Percentiles rank a stretch among this genome's conserved stretches.
Evolutionary conservation across 2,329 filamentous ascomycete genomes (phyloP).

Genomic region (Nothopassalora personata): DNA sequence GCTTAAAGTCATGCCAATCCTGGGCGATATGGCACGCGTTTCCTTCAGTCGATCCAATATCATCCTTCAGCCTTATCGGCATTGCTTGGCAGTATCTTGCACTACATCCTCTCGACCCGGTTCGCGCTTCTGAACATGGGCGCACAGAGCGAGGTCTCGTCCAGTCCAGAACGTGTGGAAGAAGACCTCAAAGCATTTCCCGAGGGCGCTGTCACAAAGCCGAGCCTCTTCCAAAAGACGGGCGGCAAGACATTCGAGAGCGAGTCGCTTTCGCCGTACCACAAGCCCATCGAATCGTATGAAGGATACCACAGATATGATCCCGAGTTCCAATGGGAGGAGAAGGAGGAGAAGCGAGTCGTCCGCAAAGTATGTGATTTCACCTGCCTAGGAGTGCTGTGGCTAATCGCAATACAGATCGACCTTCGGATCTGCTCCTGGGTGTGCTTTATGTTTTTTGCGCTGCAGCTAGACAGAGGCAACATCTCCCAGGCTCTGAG

Average conservation of each 20-base stretch:
- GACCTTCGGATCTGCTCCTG: conserved; percentile 49
- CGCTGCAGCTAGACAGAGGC: conserved; percentile 54
- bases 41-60: background rate
- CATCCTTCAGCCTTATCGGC: background rate
- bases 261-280: conserved; percentile 36
- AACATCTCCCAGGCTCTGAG: conserved; percentile 57
- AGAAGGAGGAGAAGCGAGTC: conserved; percentile 52
- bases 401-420: conserved; percentile 42
- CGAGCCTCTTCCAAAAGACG: conserved; percentile 15
- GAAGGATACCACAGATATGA: conserved; percentile 56
- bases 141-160: background rate
- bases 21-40: background rate
- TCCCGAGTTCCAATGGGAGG: conserved; percentile 52
- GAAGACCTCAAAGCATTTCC: conserved; percentile 14
- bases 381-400: background rate
- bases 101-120: background rate
- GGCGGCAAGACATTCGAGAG: conserved; percentile 33
- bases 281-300: conserved; percentile 51
- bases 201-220: conserved; percentile 14
- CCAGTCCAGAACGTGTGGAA: conserved; percentile 1
- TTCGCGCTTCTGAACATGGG: background rate
- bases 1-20: background rate
- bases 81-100: conserved; percentile 5
- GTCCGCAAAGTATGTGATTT: conserved; percentile 45
- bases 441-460: conserved; percentile 53